Base-by-base conservation (phyloP, 2,329 filamentous ascomycete species). In the Colletotrichum limetticola region DNA sequence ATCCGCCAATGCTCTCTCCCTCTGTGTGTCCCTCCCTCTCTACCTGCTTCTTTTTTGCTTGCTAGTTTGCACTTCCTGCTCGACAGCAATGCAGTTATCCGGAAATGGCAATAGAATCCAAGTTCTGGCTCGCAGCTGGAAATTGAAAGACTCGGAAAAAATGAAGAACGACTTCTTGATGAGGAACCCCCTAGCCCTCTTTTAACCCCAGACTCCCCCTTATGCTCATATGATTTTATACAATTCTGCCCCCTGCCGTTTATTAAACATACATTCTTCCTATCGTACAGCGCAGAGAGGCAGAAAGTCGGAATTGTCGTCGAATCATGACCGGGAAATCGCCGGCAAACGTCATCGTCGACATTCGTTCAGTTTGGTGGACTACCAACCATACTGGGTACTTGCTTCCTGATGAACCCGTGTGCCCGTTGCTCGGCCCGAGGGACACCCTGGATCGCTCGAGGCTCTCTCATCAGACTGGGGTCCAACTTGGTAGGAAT, bases 401-500 rank as follows among this genome's bases (percentile, higher is more conserved):
- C 89, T 77, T 91, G 89, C 78, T 91, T 91, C 75, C 89, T 82
- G 66, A 88, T 78, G 61, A 91, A 81, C 32, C 87, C 86, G 52
- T 85, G 84, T 8, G 83, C 83, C n/a, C 85, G 85, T 68, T 86
- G 85, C 71, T 90, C 88, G 22, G 88, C 86, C 42, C 90, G 85
- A 28, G 95, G 95, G n/a, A 95, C 91, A 46, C 95, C 95, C 81
- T 97, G 95, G 52, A 98, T 96, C 74, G 94, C 91, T 71, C 95
- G 90, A 35, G 95, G 95, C 83, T 98, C 95, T 81, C 95, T 94
- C 95, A 98, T 98, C 59, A 98, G 86, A 16, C 91, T 90, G 4
- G 92, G 89, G 78, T 99, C 97, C 11, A 99, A 88, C 79, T 94
- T 95, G 8, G 94, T 91, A 5, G 97, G 97, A 49, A 94, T 91